Conservation (phyloP, 2,329 filamentous ascomycete genomes). For the Neonectria sp. region DNA sequence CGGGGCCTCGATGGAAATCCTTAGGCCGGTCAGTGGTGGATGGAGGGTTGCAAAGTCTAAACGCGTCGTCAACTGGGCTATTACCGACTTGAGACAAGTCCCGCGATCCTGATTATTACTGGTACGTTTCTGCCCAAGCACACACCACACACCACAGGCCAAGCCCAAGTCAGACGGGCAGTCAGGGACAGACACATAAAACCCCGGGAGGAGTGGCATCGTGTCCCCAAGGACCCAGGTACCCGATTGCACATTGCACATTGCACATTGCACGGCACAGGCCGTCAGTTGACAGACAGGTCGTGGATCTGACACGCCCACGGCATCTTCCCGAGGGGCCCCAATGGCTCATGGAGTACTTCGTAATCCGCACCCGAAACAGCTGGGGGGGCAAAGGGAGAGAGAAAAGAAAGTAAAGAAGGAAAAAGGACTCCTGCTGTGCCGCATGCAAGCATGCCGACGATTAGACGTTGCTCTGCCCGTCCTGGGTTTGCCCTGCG, state of each 20-base stretch:
- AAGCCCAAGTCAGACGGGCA: slow-evolving; percentile 26
- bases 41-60: slow-evolving; percentile 39
- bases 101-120: slow-evolving; percentile 42
- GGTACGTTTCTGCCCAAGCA: slow-evolving; percentile 39
- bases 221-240: neutral
- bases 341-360: slow-evolving; percentile 8
- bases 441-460: slow-evolving; percentile 27
- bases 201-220: neutral
- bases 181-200: slow-evolving; percentile 18
- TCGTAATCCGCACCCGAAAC: slow-evolving; percentile 17
- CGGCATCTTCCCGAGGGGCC: slow-evolving; percentile 7
- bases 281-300: slow-evolving; percentile 12
- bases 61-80: slow-evolving; percentile 43
- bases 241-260: slow-evolving; percentile 14
- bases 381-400: slow-evolving; percentile 11
- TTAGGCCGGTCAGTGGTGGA: slow-evolving; percentile 32
- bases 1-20: slow-evolving; percentile 37
- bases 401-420: slow-evolving; percentile 8
- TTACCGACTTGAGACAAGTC: slow-evolving; percentile 47
- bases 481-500: slow-evolving; percentile 27
- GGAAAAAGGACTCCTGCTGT: slow-evolving; percentile 20
- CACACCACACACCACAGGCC: slow-evolving; percentile 30
- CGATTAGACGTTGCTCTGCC: slow-evolving; percentile 25
- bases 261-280: slow-evolving; percentile 12
- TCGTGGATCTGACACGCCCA: slow-evolving; percentile 2